Evolutionary conservation across 2,329 filamentous ascomycete genomes (phyloP).

Genomic region (Fusarium sp.): DNA sequence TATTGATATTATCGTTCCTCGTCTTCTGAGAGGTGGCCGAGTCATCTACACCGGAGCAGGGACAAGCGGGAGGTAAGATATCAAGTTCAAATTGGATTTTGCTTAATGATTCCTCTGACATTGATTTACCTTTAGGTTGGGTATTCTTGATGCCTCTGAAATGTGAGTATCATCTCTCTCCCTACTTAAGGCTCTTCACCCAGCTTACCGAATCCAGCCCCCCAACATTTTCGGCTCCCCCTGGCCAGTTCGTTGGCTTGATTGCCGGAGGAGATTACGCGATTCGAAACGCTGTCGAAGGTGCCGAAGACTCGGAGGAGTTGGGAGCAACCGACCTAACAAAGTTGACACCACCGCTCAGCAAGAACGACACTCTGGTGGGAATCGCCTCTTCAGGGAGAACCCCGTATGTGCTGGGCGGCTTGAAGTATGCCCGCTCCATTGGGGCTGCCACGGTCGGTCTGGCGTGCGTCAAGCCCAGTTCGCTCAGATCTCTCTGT

Average conservation of each 20-base stretch:
- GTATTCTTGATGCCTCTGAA: background rate
- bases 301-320: conserved; percentile 25
- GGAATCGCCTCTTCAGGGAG: conserved; percentile 32
- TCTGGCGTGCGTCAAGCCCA: conserved; percentile 3
- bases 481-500: background rate
- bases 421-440: conserved; percentile 4
- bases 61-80: conserved; percentile 1
- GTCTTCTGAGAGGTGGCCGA: background rate
- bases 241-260: background rate
- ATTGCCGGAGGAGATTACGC: conserved; percentile 5
- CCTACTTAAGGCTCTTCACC: background rate
- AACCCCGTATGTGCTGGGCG: conserved; percentile 29
- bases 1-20: conserved; percentile 4
- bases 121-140: background rate
- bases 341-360: conserved; percentile 4
- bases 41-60: conserved; percentile 9
- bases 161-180: background rate
- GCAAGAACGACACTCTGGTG: conserved; percentile 19
- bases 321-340: conserved; percentile 11
- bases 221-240: background rate
- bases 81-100: background rate
- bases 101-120: background rate
- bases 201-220: background rate
- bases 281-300: conserved; percentile 29
- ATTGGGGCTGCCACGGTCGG: conserved; percentile 6